Evolutionary conservation across 805 yeast species (phyloP), one percentile per base, ranked within the genome.

Genomic region (Ogataea ramenticola): DNA sequence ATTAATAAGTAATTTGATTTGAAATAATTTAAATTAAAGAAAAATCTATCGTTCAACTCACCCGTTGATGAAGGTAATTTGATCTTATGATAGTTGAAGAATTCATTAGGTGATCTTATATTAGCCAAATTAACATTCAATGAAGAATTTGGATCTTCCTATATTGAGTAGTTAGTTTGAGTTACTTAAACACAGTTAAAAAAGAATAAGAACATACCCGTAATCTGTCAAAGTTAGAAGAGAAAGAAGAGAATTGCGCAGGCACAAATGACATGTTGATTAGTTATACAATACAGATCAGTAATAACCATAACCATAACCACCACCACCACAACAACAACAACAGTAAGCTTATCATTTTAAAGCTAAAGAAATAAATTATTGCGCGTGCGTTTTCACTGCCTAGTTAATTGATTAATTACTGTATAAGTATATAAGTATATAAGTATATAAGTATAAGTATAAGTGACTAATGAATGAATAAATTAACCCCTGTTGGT

Each of bases 91-190:
- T 82, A 60, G 62, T 93, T 96, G 58, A 91, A 88, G 61, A 93
- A 93, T 61, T 93, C 99, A 61, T 81, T 86, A 16, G 90, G 86
- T 27, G 95, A 82, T 56, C 83, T 82, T 53, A 93, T 66, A 54
- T 84, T 77, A 45, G 88, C 67, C 43, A 87, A 65, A 46, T 81
- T 75, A 41, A 74, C 60, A 57, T 81, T 85, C 45, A 90, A 60
- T 2, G 80, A 61, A 12, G 65, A 55, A 17, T 63, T 56, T 17
- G 66, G 58, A 36, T 61, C 67, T 30, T 58, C 57, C 64, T 61
- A 16, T 31, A 32, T 32, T 26, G 27, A 26, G 7, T 26, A 8
- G 10, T 8, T 10, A 15, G 4, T 10, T 11, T 10, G 5, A 12
- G 16, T 10, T 30, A 30, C 6, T 30, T 10, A 12, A 30, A 8